phyloP scores from a whole-genome alignment of 352 stramenopile genomes.

The Phytophthora parvispora region DNA sequence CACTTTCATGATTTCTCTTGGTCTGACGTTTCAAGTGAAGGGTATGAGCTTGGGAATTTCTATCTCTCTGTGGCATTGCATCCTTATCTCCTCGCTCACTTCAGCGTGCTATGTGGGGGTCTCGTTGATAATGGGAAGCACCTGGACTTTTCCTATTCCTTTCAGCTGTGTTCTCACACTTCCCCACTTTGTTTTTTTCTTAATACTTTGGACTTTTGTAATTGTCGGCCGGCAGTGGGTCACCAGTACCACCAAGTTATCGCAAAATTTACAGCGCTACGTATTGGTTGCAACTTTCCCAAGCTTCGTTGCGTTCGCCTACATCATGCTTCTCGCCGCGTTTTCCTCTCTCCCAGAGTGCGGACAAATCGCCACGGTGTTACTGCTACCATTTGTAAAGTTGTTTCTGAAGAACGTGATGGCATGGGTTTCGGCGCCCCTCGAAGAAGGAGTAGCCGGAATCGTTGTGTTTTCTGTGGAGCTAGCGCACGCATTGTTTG shows the following conservation, averaged over 20 bases:
- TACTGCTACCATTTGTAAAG: neutral
- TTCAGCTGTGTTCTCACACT: neutral
- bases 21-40: neutral
- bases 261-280: neutral
- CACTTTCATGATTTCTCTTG: neutral
- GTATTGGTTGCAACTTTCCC: neutral
- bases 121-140: neutral
- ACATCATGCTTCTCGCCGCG: neutral
- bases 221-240: neutral
- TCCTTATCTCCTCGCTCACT: neutral
- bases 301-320: neutral
- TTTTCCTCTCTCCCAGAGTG: neutral
- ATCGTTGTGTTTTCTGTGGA: constrained; percentile 5
- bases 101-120: neutral
- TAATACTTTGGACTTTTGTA: neutral
- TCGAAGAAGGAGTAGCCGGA: neutral
- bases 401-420: neutral
- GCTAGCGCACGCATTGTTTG: constrained; percentile 1
- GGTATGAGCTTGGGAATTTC: neutral
- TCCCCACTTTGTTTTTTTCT: neutral
- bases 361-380: neutral
- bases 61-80: neutral
- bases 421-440: neutral
- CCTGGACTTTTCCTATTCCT: neutral
- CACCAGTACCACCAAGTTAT: neutral